Evolutionary conservation across 768 basidiomycete species (phyloP).

Genomic region (Russula abietina): DNA sequence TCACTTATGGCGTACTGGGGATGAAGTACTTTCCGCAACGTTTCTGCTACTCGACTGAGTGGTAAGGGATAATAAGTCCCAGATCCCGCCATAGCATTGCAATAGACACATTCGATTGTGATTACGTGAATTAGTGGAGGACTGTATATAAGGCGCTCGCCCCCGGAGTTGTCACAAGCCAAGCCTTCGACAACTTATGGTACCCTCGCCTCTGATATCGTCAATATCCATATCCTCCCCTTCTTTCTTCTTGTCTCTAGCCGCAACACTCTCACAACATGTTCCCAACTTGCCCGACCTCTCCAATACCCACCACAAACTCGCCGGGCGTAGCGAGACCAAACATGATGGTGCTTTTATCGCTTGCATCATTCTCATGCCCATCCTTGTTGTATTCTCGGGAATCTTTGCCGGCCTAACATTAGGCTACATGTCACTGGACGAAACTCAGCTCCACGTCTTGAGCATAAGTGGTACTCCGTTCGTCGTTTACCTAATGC

Average conservation of each 20-base stretch:
- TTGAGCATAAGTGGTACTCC: constrained; percentile 78
- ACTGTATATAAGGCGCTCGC: constrained; percentile 6
- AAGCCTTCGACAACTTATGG: constrained; percentile 21
- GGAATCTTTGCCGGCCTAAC: constrained; percentile 90
- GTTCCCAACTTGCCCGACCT: constrained; percentile 16
- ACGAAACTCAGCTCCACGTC: constrained; percentile 88
- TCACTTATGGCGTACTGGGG: not conserved
- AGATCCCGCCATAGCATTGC: not conserved
- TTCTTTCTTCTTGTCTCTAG: constrained; percentile 22
- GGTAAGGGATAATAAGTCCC: not conserved
- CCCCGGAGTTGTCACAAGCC: not conserved
- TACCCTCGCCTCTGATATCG: constrained; percentile 15
- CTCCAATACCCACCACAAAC: constrained; percentile 27
- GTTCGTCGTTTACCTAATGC: constrained; percentile 39
- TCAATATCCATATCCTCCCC: constrained; percentile 15
- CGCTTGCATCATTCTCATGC: constrained; percentile 58
- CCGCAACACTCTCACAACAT: constrained; percentile 24
- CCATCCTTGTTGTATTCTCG: constrained; percentile 73
- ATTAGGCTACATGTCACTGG: constrained; percentile 87
- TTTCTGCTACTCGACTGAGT: not conserved
- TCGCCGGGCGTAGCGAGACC: constrained; percentile 31
- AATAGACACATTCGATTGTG: not conserved
- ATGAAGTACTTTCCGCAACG: not conserved
- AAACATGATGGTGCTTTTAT: constrained; percentile 32
- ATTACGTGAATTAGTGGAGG: not conserved